Conservation (phyloP, 129 eudicot genomes). For the Flaveria robusta region DNA sequence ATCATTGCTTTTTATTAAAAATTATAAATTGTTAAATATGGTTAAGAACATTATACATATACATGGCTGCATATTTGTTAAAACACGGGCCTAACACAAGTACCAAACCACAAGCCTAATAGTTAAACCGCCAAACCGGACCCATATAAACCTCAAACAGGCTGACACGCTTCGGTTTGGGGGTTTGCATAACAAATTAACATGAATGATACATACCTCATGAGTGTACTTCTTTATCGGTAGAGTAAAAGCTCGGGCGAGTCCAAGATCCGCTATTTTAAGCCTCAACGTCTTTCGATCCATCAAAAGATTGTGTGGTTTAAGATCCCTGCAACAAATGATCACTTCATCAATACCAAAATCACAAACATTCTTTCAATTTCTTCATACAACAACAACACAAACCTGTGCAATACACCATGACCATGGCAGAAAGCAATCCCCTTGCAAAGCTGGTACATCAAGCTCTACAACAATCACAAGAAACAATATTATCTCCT, state of each 20-base stretch:
- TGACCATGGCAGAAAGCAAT: conserved; percentile 86
- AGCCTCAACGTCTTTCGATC: conserved; percentile 69
- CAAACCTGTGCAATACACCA: conserved; percentile 59
- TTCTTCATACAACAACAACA: not conserved
- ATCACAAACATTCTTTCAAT: not conserved
- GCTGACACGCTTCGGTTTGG: not conserved
- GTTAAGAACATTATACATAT: no score
- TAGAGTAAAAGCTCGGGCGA: conserved; percentile 74
- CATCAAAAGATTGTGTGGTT: conserved; percentile 98
- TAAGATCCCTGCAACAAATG: conserved; percentile 62
- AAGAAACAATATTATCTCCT: not conserved
- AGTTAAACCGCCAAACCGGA: not conserved
- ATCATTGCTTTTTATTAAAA: not conserved
- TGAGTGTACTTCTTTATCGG: conserved; percentile 94
- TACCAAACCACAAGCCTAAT: not conserved
- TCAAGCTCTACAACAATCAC: conserved; percentile 57
- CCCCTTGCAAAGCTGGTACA: conserved; percentile 94
- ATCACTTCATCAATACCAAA: not conserved
- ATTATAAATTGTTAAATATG: not conserved
- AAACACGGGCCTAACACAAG: not conserved
- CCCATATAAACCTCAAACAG: not conserved
- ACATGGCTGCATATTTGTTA: not conserved
- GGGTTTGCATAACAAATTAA: not conserved
- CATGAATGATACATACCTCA: conserved; percentile 56
- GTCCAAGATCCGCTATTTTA: conserved; percentile 90